Evolutionary conservation across 257 asterid species (phyloP).

Genomic region (Ilex asprella): DNA sequence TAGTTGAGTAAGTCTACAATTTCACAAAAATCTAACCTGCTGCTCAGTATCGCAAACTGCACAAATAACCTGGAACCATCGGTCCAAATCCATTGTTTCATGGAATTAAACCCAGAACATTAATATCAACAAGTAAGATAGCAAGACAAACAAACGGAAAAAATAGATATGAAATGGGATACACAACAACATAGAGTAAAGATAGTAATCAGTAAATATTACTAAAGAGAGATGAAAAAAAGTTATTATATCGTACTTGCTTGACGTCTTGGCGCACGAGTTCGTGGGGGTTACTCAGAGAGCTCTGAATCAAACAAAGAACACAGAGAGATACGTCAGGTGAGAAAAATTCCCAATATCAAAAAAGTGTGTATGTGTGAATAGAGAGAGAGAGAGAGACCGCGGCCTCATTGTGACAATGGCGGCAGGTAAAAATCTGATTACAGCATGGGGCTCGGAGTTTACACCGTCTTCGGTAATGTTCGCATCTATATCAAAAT

Average conservation of each 20-base stretch:
- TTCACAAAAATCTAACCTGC: slow-evolving; percentile 25
- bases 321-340: slow-evolving; percentile 4
- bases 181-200: too few species aligned
- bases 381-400: slow-evolving; percentile 21
- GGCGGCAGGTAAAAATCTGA: slow-evolving; percentile 77
- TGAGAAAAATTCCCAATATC: background rate
- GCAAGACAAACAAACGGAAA: too few species aligned
- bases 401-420: slow-evolving; percentile 84
- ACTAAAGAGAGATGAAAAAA: background rate
- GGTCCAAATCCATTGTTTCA: background rate
- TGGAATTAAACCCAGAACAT: background rate
- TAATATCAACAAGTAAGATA: too few species aligned
- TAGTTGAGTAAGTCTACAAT: background rate
- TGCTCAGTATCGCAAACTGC: slow-evolving; percentile 56
- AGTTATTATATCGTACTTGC: slow-evolving; percentile 29
- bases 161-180: too few species aligned
- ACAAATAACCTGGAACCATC: slow-evolving; percentile 43
- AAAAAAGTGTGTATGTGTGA: background rate
- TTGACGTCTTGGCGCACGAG: slow-evolving; percentile 72
- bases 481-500: slow-evolving; percentile 53
- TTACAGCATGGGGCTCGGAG: slow-evolving; percentile 82
- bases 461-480: slow-evolving; percentile 79
- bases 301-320: slow-evolving; percentile 28
- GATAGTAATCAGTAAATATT: too few species aligned
- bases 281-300: slow-evolving; percentile 74